Evolutionary conservation across 306 rosid species (phyloP), one percentile per base, ranked within the genome.

Genomic region (Vachellia collinsii): DNA sequence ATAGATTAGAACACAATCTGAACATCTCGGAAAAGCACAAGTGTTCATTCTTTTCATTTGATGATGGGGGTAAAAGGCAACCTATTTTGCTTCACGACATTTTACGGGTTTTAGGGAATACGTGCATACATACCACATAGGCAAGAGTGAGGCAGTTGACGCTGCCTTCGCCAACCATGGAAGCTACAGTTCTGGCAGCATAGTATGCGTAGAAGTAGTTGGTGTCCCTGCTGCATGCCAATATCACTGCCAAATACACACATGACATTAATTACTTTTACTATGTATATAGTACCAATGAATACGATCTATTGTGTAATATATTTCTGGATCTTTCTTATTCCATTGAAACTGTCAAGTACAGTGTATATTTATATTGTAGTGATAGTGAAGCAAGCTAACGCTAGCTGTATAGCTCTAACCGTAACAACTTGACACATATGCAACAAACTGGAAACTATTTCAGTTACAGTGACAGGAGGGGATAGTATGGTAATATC

Each of bases 111-210:
- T 43, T 5, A 12, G 37, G 74, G 43, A 69, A 20, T 69, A 95
- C 98, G 41, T 43, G 10, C 12, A n/a, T 16, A 95, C 12, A n/a
- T 16, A 95, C 99, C 96, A 95, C 91, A 67, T 91, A 93, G 42
- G 99, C 97, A 43, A 91, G 94, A 76, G 99, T 86, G 8, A 95
- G 90, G 83, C 96, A 93, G 23, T 70, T 42, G 50, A 72, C 25
- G 83, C 89, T 54, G 64, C 94, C 90, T 38, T 93, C 97, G 20
- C 89, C 85, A 9, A 88, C 88, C 92, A 93, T 86, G 84, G 90
- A 85, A n/a, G 97, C 87, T 20, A 94, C 74, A 58, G 92, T 94
- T 72, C 74, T 91, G 4, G 83, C 48, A 20, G 19, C 88, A 77
- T 84, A 93, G 78, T 90, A 91, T 0, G 91, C 93, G 41, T 94